A percentile compares a stretch with the other conserved stretches of the same genome.
Conservation (phyloP, 352 stramenopile species). For the Blastocystis sp. region DNA sequence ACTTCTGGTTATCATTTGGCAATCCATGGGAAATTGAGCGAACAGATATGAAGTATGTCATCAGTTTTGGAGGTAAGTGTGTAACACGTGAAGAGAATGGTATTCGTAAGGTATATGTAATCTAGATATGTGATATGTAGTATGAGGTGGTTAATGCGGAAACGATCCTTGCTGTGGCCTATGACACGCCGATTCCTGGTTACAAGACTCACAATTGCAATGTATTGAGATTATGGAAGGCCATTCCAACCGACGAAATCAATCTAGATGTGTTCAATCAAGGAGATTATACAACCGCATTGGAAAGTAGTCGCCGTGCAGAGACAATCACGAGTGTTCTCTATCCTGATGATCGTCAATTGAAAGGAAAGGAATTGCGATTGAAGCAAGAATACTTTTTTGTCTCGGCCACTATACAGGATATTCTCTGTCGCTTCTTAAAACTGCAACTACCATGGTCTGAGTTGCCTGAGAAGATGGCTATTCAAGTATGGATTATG, state of each 20-base stretch:
- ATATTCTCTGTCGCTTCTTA: conserved; percentile 68
- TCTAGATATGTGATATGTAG: neutral
- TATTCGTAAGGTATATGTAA: conserved; percentile 48
- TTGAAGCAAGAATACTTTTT: conserved; percentile 72
- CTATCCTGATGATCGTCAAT: conserved; percentile 69
- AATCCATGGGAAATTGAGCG: conserved; percentile 71
- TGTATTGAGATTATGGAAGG: conserved; percentile 70
- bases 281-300: conserved; percentile 66
- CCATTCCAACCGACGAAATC: conserved; percentile 66
- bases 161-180: conserved; percentile 67
- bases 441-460: conserved; percentile 43
- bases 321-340: conserved; percentile 70
- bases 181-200: conserved; percentile 70
- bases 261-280: conserved; percentile 62
- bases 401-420: conserved; percentile 69
- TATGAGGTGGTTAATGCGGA: conserved; percentile 31
- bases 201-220: conserved; percentile 71
- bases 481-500: conserved; percentile 58
- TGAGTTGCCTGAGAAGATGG: conserved; percentile 67
- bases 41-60: conserved; percentile 68
- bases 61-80: conserved; percentile 69
- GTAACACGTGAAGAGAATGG: neutral
- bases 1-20: conserved; percentile 70
- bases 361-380: conserved; percentile 70
- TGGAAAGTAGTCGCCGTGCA: conserved; percentile 63